Evolutionary conservation across 768 basidiomycete species (phyloP).

Genomic region (Sporobolomyces phaffii): DNA sequence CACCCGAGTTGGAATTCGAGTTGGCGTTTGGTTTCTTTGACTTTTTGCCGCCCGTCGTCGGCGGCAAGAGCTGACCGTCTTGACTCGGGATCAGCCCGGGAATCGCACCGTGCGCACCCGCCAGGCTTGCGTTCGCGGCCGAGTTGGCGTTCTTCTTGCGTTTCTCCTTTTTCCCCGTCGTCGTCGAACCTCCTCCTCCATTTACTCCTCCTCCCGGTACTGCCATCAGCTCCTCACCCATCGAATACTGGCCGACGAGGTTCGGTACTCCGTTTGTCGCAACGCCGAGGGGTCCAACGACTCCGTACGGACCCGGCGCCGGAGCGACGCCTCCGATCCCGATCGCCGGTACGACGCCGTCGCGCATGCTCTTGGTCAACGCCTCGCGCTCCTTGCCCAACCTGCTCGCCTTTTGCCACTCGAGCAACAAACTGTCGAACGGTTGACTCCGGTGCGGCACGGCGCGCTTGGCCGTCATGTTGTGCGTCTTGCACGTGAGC

Average conservation of each 20-base stretch:
- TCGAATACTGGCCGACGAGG: not conserved
- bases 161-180: constrained; percentile 51
- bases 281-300: too few species aligned
- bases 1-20: not conserved
- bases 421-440: constrained; percentile 80
- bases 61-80: not conserved
- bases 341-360: not conserved
- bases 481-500: constrained; percentile 94
- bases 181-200: too few species aligned
- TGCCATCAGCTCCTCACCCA: not conserved
- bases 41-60: not conserved
- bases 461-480: constrained; percentile 90
- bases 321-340: too few species aligned
- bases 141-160: constrained; percentile 56
- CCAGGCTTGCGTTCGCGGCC: too few species aligned
- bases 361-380: not conserved
- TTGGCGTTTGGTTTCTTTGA: constrained; percentile 12
- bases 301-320: too few species aligned
- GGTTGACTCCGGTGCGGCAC: constrained; percentile 75
- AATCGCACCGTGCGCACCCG: too few species aligned
- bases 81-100: too few species aligned
- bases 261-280: too few species aligned
- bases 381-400: constrained; percentile 40
- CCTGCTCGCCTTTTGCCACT: constrained; percentile 57
- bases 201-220: not conserved